Evolutionary conservation across 805 yeast genomes (phyloP), one percentile per base, ranked within the genome.

Genomic region (Candida nitratophila): DNA sequence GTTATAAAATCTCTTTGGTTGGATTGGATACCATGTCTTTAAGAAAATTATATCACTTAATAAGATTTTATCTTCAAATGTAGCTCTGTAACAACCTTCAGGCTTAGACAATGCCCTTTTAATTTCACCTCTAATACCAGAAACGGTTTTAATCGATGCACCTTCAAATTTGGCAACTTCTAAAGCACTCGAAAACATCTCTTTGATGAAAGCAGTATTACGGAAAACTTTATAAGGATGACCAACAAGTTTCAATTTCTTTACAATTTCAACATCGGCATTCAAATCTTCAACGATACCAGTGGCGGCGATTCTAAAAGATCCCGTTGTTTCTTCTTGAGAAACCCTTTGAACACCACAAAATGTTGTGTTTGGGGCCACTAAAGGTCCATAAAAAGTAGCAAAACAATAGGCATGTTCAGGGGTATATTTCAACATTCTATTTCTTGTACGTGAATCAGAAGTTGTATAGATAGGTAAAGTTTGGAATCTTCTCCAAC

Each of bases 141-240:
- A 86, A 4, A 93, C 99, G 0, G 99, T 95, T 64, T 89, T 85
- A 59, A 93, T 89, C 39, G 89, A 83, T 0, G 99, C 99, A 46
- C 99, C 99, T 69, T 93, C 99, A 59, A 93, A 93, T 61, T 89
- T 86, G 34, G 98, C 98, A 45, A 91, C 96, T 67, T 93, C 99
- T 65, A 93, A 72, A 0, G 95, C 77, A 47, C 93, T 82, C 24
- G 84, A 73, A 63, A 93, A 93, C 99, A 93, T 93, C 57, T 91
- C 97, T 66, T 88, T 91, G 59, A 93, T 83, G 62, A 95, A 93
- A 1, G 99, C 99, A 4, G 99, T 93, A 66, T 93, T 93, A 59
- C 88, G 83, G 79, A 83, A 91, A 40, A 93, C 79, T 71, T 93
- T 90, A 64, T 84, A 79, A 19, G 99, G 98, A 61, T 88, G 77